phyloP scores from a whole-genome alignment of 2,329 filamentous ascomycete species.

The Nigrospora sphaerica region DNA sequence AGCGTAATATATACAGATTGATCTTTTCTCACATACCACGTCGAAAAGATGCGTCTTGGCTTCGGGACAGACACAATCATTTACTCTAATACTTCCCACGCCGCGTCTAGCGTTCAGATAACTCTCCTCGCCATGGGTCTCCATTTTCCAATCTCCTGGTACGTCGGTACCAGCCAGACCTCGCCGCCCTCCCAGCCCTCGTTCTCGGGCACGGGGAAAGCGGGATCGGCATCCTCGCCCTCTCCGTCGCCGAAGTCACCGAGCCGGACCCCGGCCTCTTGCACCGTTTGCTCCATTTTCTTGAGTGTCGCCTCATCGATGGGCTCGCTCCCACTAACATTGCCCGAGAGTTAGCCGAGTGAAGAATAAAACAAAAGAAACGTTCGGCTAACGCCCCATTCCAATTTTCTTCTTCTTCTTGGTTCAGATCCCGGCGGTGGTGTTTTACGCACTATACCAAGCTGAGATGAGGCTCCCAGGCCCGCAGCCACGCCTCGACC shows the following conservation, averaged over 20 bases:
- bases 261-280: constrained; percentile 12
- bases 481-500: constrained; percentile 16
- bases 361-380: background rate
- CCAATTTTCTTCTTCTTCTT: no score
- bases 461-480: constrained; percentile 23
- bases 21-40: no score
- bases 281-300: constrained; percentile 12
- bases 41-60: no score
- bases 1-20: no score
- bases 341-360: background rate
- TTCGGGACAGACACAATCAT: no score
- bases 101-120: background rate
- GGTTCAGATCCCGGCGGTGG: no score
- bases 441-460: constrained; percentile 22
- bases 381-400: no score
- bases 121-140: constrained; percentile 19
- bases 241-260: background rate
- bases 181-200: constrained; percentile 19
- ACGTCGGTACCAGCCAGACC: constrained; percentile 23
- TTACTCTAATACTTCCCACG: no score
- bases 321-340: constrained; percentile 14
- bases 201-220: background rate
- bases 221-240: background rate
- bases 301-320: constrained; percentile 15
- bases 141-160: constrained; percentile 19